Conservation (phyloP, 176 grass and related monocot genomes). For the Tillandsia leiboldiana region DNA sequence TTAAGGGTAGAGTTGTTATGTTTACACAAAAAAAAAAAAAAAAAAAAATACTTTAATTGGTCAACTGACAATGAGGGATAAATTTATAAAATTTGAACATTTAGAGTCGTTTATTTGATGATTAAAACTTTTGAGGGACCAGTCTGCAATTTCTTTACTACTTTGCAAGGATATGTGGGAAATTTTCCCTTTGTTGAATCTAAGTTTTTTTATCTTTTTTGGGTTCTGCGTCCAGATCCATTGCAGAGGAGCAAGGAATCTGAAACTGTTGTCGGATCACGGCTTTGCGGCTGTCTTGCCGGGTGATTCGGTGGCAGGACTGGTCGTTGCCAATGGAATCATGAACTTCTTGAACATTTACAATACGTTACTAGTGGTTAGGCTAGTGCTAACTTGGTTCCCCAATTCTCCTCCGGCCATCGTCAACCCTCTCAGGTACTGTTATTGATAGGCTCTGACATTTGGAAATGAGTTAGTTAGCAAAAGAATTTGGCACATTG, state of each 20-base stretch:
- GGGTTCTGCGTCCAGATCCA: conserved; percentile 21
- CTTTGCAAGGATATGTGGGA: too few relatives aligned
- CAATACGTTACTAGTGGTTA: conserved; percentile 76
- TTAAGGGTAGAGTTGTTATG: not conserved
- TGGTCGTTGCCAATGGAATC: conserved; percentile 83
- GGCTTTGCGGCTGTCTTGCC: conserved; percentile 76
- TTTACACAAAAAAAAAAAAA: too few relatives aligned
- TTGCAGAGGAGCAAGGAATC: conserved; percentile 13
- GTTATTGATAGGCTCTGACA: too few relatives aligned
- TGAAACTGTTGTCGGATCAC: conserved; percentile 18
- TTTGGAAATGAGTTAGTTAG: not conserved
- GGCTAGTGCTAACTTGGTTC: conserved; percentile 96
- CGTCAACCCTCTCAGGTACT: conserved; percentile 80
- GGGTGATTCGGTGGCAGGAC: conserved; percentile 62
- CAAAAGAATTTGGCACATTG: not conserved
- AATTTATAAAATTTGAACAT: not conserved
- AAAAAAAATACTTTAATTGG: too few relatives aligned
- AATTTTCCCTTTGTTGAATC: too few relatives aligned
- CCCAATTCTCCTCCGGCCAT: conserved; percentile 86
- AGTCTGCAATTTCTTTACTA: too few relatives aligned
- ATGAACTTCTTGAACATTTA: conserved; percentile 93
- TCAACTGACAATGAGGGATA: too few relatives aligned
- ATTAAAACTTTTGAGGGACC: too few relatives aligned
- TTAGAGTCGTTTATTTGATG: not conserved
- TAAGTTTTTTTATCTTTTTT: not conserved